Percentiles rank a stretch among this genome's conserved stretches.
phyloP scores from a whole-genome alignment of 1,139 yeast species.

The Lodderomyces theae region DNA sequence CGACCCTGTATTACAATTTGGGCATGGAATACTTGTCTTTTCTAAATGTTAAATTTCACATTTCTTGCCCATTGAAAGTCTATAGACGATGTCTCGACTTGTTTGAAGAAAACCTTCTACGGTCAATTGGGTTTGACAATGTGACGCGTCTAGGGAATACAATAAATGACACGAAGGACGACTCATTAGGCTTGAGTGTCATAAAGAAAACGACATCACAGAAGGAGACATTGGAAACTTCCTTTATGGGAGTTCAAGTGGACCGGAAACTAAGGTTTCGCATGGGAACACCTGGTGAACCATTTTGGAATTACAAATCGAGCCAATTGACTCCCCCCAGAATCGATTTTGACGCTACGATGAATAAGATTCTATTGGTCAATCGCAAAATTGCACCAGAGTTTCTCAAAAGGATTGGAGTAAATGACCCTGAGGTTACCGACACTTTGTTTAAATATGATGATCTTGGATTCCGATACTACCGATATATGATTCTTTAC shows the following conservation, averaged over 20 bases:
- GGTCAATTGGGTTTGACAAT: background rate
- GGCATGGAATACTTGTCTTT: background rate
- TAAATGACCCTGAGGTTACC: background rate
- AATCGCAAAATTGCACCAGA: constrained; percentile 5
- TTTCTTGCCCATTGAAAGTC: background rate
- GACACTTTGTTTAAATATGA: constrained; percentile 8
- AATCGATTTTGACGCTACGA: constrained; percentile 1
- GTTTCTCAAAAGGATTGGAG: constrained; percentile 4
- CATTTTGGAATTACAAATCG: constrained; percentile 4
- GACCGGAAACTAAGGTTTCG: background rate
- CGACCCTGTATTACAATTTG: background rate
- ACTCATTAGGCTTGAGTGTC: background rate
- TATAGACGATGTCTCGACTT: background rate
- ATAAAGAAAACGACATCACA: background rate
- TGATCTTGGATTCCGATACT: constrained; percentile 11
- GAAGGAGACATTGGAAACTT: background rate
- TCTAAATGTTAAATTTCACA: background rate
- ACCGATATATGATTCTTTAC: constrained; percentile 4
- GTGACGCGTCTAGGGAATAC: background rate
- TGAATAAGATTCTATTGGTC: constrained; percentile 8
- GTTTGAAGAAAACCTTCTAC: constrained; percentile 1
- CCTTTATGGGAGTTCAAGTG: background rate
- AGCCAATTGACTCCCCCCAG: background rate
- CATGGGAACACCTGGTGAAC: background rate
- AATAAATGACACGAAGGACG: background rate